Base-by-base conservation (phyloP, 1,139 yeast genomes). In the Pichia sp. region DNA sequence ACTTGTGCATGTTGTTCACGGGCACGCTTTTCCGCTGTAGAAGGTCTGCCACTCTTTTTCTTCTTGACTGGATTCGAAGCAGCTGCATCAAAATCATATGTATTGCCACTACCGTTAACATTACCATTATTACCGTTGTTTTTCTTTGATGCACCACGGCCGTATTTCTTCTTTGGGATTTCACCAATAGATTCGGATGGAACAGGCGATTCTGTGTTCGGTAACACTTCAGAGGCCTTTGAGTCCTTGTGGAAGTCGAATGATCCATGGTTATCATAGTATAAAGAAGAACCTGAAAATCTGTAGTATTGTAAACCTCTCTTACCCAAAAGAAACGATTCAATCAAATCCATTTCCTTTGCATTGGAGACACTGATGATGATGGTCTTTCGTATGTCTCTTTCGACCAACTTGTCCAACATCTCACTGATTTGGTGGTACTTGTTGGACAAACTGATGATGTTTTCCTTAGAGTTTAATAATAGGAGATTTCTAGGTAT, bases 301-400 rank as follows among this genome's bases (percentile, higher is more conserved):
- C 88, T 75, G 52, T 74, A 74, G 58, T 83, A 82, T 50, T 72
- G 70, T 27, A 81, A 62, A 9, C 58, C 60, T 34, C 70, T 64
- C 57, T 84, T 79, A 0, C 93, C 93, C 27, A 84, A 69, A 18
- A 84, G 62, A 21, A 82, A 66, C 0, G 88, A 84, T 60, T 85
- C 94, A 4, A 85, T 71, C 38, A 84, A 66, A 58, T 85, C 94
- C 57, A 85, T 65, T 59, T 85, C 93, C 57, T 83, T 81, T 32
- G 83, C 73, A 54, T 73, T 77, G 36, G 76, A 75, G 0, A 88
- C 83, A 4, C 82, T 76, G n/a, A 85, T 71, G 37, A 81, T 66
- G 20, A 83, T 59, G 34, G 74, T 58, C 19, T 54, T 60, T 2
- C 52, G 43, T 31, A 46, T 49, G 15, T 53, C 49, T 10, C 45